phyloP scores from a whole-genome alignment of 2,329 filamentous ascomycete genomes.

The Curvularia eragrostidis region DNA sequence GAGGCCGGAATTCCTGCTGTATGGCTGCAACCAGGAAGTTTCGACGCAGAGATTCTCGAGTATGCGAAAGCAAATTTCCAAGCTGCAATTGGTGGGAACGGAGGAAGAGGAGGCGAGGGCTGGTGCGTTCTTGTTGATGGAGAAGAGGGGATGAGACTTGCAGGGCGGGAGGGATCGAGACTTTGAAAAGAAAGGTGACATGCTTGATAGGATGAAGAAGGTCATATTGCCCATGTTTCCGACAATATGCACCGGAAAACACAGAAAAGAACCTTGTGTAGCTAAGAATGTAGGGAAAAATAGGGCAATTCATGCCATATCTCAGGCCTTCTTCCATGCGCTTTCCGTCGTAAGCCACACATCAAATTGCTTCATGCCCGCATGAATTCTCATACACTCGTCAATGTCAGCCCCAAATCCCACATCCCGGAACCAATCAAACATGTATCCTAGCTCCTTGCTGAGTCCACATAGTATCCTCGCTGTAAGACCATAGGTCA shows the following conservation, averaged over 20 bases:
- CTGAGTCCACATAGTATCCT: not conserved
- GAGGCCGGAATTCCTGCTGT: slow-evolving; percentile 69
- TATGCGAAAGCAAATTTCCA: slow-evolving; percentile 74
- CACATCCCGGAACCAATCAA: not conserved
- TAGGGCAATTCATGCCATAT: not conserved
- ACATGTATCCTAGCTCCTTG: not conserved
- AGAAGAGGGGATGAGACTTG: slow-evolving; percentile 44
- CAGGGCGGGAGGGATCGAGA: slow-evolving; percentile 45
- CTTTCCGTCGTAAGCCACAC: not conserved
- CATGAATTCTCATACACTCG: not conserved
- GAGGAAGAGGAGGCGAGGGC: slow-evolving; percentile 43
- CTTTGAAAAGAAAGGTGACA: slow-evolving; percentile 24
- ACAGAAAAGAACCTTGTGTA: not conserved
- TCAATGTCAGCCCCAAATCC: not conserved
- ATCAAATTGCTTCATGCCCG: not conserved
- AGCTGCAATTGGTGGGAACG: slow-evolving; percentile 66
- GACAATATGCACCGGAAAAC: not conserved
- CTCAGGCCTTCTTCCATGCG: not conserved
- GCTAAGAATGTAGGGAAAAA: not conserved
- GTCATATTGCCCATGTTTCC: not conserved
- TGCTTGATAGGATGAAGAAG: not conserved
- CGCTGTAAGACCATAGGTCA: not conserved
- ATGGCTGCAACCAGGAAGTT: slow-evolving; percentile 83
- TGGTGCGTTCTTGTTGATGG: slow-evolving; percentile 54
- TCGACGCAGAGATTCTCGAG: slow-evolving; percentile 74